These are phyloP conservation scores for Globisporangium polare DNA, from an alignment of 352 stramenopile genomes.

Conservation along the genomic window DNA sequence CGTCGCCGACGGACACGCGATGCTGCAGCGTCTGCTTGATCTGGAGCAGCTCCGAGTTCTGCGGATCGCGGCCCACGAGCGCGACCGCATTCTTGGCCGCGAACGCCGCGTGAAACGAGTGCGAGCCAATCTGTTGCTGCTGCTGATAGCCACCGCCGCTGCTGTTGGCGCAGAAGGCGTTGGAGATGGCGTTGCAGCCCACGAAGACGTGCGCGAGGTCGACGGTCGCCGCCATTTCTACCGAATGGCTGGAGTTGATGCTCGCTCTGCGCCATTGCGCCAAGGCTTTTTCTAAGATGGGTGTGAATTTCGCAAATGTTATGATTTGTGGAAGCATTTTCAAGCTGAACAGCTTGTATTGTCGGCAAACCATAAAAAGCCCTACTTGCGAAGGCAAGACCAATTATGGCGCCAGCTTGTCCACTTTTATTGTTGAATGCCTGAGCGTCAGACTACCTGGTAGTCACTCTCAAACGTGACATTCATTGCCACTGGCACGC, in stretches of 20 bases:
- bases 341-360: too few species aligned
- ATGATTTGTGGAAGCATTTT: too few species aligned
- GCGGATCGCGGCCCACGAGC: conserved; percentile 22
- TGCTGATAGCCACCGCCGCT: background rate
- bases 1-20: conserved; percentile 17
- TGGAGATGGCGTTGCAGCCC: conserved; percentile 49
- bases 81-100: conserved; percentile 46
- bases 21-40: conserved; percentile 49
- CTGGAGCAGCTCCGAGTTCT: conserved; percentile 15
- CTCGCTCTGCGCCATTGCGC: conserved; percentile 3
- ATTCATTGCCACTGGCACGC: background rate
- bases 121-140: background rate
- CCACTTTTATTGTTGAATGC: too few species aligned
- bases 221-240: conserved; percentile 12
- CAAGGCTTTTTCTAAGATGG: too few species aligned
- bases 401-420: too few species aligned
- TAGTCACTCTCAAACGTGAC: background rate
- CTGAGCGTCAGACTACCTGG: background rate
- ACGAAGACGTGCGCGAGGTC: conserved; percentile 45
- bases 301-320: too few species aligned
- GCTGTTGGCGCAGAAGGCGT: conserved; percentile 35
- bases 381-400: too few species aligned
- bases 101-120: conserved; percentile 25
- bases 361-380: too few species aligned
- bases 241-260: conserved; percentile 1